Evolutionary conservation across 2,329 filamentous ascomycete species (phyloP), one percentile per base, ranked within the genome.

Genomic region (Botrytis deweyae): DNA sequence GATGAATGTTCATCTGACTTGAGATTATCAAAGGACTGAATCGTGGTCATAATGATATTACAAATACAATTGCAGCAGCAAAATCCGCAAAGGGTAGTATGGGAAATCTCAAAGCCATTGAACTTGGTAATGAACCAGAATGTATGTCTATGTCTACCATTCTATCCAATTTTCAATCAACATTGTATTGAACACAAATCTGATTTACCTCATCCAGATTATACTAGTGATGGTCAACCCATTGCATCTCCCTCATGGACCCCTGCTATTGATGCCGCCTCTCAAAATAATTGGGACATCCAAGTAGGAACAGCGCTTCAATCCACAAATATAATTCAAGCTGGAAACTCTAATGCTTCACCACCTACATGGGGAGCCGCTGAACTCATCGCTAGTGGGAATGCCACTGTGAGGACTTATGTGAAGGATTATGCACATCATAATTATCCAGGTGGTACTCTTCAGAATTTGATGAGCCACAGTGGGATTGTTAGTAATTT

Each of bases 71-170:
- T 49, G 82, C 83, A 0, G 88, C 87, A 0, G 87, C 87, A 2
- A 83, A 82, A 62, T 77, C 83, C 0, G 87, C 84, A 0, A 82
- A 84, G 16, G 76, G 76, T 2, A 78, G 81, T n/a, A 86, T 88
- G 76, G 76, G 75, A 7, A 89, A 88, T 74, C 78, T 89, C 18
- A 81, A 85, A 29, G 86, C 87, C 4, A 86, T 89, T 49, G 87
- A 89, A 77, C 81, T 89, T 1, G 87, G 87, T 2, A 89, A 89
- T 76, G 87, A 89, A 72, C 87, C 88, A 5, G 86, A 88, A 75
- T 88, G 86, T 87, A 77, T 76, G 84, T 74, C 77, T 40, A 76
- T 77, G 12, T 59, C 38, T 4, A 36, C 10, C 33, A 33, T 42
- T 42, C 40, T 42, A 42, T n/a, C 2, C 14, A 40, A n/a, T 14